Evolutionary conservation across 2,329 filamentous ascomycete species (phyloP).

Genomic region (Cordyceps militaris): DNA sequence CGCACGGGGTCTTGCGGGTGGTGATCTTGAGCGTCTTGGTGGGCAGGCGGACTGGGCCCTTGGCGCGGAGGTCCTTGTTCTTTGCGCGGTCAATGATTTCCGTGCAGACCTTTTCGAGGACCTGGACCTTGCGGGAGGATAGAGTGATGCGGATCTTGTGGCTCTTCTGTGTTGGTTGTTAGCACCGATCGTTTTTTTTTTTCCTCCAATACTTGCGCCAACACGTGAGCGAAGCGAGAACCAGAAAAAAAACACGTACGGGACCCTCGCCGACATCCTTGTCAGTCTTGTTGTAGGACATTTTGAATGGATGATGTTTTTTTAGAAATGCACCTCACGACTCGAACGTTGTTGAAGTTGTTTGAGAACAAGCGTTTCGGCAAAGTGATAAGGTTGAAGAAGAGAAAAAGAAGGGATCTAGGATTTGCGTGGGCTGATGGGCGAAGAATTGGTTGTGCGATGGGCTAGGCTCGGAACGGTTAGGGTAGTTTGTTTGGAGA

Average conservation of each 20-base stretch:
- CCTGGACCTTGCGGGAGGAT: conserved; percentile 86
- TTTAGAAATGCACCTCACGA: conserved; percentile 54
- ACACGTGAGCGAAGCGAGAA: background rate
- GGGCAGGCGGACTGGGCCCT: conserved; percentile 95
- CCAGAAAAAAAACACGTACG: conserved; percentile 44
- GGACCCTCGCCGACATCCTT: conserved; percentile 89
- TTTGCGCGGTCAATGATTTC: conserved; percentile 98
- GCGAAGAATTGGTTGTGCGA: conserved; percentile 13
- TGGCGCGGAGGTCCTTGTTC: conserved; percentile 96
- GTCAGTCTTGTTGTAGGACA: conserved; percentile 94
- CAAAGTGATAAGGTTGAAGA: conserved; percentile 64
- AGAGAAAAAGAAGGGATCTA: conserved; percentile 11
- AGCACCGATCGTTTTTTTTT: too few relatives aligned
- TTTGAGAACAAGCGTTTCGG: conserved; percentile 49
- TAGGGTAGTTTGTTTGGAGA: background rate
- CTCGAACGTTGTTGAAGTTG: conserved; percentile 52
- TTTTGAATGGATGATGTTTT: conserved; percentile 45
- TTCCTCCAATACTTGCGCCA: too few relatives aligned
- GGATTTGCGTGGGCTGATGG: conserved; percentile 2
- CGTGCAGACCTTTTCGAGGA: conserved; percentile 95
- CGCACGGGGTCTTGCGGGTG: conserved; percentile 97
- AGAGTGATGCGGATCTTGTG: conserved; percentile 99
- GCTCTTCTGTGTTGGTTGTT: conserved; percentile 56
- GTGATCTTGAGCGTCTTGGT: conserved; percentile 96
- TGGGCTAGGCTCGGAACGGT: background rate